Evolutionary conservation across 1,284 basidiomycete genomes (phyloP), one percentile per base, ranked within the genome.

Genomic region (Boletus sp.): DNA sequence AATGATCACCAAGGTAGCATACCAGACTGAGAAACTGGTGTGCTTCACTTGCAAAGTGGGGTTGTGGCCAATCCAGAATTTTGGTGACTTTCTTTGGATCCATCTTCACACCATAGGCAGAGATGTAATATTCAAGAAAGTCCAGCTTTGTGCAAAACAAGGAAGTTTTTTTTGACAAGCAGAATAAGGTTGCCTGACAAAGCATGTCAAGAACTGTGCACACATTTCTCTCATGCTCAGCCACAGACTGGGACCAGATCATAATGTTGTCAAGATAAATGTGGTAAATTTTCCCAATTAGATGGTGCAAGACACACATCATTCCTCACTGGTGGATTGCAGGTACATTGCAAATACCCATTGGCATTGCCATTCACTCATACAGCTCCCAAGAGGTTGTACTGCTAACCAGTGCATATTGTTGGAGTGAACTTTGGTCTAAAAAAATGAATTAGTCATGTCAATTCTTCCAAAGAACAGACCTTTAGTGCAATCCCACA

Each of bases 391-490:
- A 68, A 0, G 69, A 73, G 0, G 73, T 78, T 36, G 35, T 1
- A 36, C 35, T 3, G 13, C 35, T 3, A 36, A 8, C 35, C 35
- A 36, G 52, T 67, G 53, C 1, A 76, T 65, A 20, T 76, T 60
- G 13, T 76, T 72, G 0, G 69, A 65, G 22, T 75, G 68, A 0
- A 78, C 62, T 0, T 58, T 53, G 0, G 68, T 76, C 46, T 78
- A 76, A 44, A 76, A 77, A 48, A 76, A 79, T 0, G 70, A 65
- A 46, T 77, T 76, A 0, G 73, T 74, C 73, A 78, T 75, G 55
- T 77, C 71, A 0, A 78, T 59, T 43, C 75, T 78, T 0, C 58
- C 65, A 61, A 70, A 72, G 7, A 65, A 9, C 3, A 61, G 61
- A 12, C 62, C 64, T 15, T 62, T 61, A 0, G 55, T 18, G 15